Evolutionary conservation across 495 filamentous ascomycete species (phyloP), one percentile per base, ranked within the genome.

Genomic region (Podospora anserina): DNA sequence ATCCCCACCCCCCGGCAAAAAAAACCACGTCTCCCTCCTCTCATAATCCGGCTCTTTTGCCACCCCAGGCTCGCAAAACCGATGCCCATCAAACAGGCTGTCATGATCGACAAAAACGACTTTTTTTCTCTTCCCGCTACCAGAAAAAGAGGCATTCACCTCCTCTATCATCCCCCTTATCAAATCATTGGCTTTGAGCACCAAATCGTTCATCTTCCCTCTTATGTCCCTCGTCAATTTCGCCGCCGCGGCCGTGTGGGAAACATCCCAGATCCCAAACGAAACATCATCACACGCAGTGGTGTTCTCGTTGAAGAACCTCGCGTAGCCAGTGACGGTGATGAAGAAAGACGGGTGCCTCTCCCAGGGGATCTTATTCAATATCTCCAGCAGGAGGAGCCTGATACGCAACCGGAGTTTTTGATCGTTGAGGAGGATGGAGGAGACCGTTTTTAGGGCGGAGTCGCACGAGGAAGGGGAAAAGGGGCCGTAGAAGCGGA

Each of bases 271-370:
- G 15, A 82, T 69, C 7, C 79, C 79, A 32, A 82, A 68, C 19
- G 76, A 78, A 66, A 69, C 72, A 16, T 77, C 72, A 39, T 85
- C 78, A 63, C 83, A 85, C 4, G 66, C 69, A n/a, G 72, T 74
- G 23, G 81, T 85, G 18, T 74, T 71, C 15, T 75, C 80, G 70
- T 83, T 81, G 68, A 83, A 85, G 70, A 85, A 85, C 4, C 76
- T 75, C 23, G 81, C 81, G 67, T 85, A 85, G 9, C 82, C 80
- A 2, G 82, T 82, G 16, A 84, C 72, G 13, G 77, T 80, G 49
- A 84, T 66, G 63, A 66, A 74, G 68, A 82, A 82, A 19, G 63
- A 64, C 4, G 77, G 76, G 30, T 72, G 72, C 66, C 75, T 75
- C 70, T 81, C 77, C 76, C 78, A 79, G n/a, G 69, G 72, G 9